These are phyloP conservation scores for Colletotrichum trifolii DNA, from an alignment of 2,329 filamentous ascomycete species.

Conservation along the genomic window DNA sequence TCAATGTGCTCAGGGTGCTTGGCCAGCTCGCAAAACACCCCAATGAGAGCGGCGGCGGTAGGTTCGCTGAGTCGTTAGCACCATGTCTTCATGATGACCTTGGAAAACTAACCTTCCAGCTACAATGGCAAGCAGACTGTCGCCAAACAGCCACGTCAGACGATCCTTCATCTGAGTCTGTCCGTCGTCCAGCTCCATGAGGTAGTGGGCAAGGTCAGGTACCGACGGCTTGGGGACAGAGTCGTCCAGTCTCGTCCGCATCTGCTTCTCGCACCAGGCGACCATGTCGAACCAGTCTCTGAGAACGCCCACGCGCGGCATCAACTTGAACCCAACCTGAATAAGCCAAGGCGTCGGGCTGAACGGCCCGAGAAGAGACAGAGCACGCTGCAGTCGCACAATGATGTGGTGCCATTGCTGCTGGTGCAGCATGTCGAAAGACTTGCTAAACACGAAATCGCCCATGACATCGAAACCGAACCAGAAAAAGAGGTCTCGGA, in stretches of 20 bases:
- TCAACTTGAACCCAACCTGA: slow-evolving; percentile 39
- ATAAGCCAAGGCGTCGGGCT: slow-evolving; percentile 43
- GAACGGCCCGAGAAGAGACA: slow-evolving; percentile 44
- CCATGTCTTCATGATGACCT: background rate
- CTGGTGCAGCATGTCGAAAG: slow-evolving; percentile 47
- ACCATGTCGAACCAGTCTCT: slow-evolving; percentile 40
- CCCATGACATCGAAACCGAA: slow-evolving; percentile 50
- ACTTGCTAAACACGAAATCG: slow-evolving; percentile 48
- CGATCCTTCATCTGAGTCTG: slow-evolving; percentile 26
- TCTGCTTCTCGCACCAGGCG: slow-evolving; percentile 40
- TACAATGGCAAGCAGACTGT: slow-evolving; percentile 39
- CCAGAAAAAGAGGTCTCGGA: slow-evolving; percentile 42
- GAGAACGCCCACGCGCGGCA: slow-evolving; percentile 34
- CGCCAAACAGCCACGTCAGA: slow-evolving; percentile 33
- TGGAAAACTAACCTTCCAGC: slow-evolving; percentile 37
- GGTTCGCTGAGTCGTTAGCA: slow-evolving; percentile 36
- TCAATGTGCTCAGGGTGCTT: slow-evolving; percentile 36
- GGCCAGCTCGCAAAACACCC: slow-evolving; percentile 38
- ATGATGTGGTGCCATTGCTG: slow-evolving; percentile 44
- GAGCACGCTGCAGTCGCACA: slow-evolving; percentile 40
- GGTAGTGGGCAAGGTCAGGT: slow-evolving; percentile 30
- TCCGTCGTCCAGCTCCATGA: slow-evolving; percentile 31
- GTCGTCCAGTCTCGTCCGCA: slow-evolving; percentile 30
- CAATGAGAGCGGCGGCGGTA: slow-evolving; percentile 35
- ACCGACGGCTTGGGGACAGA: slow-evolving; percentile 23